Conservation (phyloP, 257 asterid genomes). For the Vinca minor region DNA sequence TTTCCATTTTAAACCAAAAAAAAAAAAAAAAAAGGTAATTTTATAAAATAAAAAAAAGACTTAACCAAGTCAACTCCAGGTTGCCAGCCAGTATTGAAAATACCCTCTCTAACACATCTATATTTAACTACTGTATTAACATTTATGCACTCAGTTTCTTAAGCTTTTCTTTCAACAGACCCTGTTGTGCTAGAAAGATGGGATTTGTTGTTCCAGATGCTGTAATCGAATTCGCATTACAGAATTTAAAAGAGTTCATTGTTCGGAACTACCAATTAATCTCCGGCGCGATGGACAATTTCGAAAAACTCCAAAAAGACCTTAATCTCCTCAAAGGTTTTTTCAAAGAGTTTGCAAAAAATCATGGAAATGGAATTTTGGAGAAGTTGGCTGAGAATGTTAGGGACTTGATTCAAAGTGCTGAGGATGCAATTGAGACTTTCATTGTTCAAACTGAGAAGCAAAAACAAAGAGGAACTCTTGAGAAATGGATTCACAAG, state of each 20-base stretch:
- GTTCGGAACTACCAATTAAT: not conserved
- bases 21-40: too few species aligned
- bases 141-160: too few species aligned
- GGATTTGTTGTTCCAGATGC: not conserved
- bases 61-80: too few species aligned
- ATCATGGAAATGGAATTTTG: not conserved
- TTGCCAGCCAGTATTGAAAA: too few species aligned
- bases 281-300: not conserved
- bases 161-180: too few species aligned
- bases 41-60: too few species aligned
- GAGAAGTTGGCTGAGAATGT: conserved; percentile 9
- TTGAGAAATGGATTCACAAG: not conserved
- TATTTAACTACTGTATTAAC: too few species aligned
- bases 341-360: not conserved
- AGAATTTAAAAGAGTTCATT: not conserved
- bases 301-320: not conserved
- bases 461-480: conserved; percentile 5
- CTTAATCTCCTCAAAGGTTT: not conserved
- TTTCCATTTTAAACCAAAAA: too few species aligned
- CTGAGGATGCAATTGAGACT: conserved; percentile 27
- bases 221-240: not conserved
- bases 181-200: too few species aligned
- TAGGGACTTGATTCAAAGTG: conserved; percentile 14
- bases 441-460: conserved; percentile 13
- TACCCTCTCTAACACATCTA: too few species aligned